Base-by-base conservation (phyloP, 495 filamentous ascomycete species). In the Pyrenopolyporus hunteri region DNA sequence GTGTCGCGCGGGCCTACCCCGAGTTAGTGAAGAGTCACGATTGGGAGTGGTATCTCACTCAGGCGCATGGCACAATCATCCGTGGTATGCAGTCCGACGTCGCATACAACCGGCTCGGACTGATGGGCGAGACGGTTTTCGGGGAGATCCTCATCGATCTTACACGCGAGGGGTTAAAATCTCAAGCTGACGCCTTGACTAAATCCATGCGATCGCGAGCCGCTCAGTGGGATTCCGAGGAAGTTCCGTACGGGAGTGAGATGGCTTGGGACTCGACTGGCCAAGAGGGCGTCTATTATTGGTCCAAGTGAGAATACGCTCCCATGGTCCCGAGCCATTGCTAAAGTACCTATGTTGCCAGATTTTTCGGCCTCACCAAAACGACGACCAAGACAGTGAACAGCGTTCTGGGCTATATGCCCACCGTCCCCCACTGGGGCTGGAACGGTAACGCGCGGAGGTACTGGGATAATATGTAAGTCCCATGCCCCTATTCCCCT, bases 231-330 rank as follows among this genome's bases (percentile, higher is more conserved):
- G 57, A 73, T 39, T 57, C 64, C 0, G 61, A 77, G 44, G 64
- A 64, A 19, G 76, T 76, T 2, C 82, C 82, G 0, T 84, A 76
- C 52, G 81, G 80, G n/a, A 82, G 79, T 52, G 82, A 83, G 63
- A 76, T 77, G 75, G 76, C 80, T 0, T 84, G 81, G 81, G 81
- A 83, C 54, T 81, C 74, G 3, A 84, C 81, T 0, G 81, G 79
- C 0, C 81, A 84, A 55, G 81, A 84, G 44, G 81, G 81, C 1
- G 79, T 83, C 0, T 84, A 80, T 57, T 79, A 78, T 57, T 84
- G 81, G 81, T 62, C 72, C 36, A 77, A 72, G 71, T 71, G 22
- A 65, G 62, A 32, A 8, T 26, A n/a, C 14, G 6, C 22, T 33
- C 23, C 6, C 9, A 22, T 1, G 11, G 23, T 11, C 7, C 25